Evolutionary conservation across 2,329 filamentous ascomycete genomes (phyloP), one percentile per base, ranked within the genome.

Genomic region (Dactylellina drechsleri): DNA sequence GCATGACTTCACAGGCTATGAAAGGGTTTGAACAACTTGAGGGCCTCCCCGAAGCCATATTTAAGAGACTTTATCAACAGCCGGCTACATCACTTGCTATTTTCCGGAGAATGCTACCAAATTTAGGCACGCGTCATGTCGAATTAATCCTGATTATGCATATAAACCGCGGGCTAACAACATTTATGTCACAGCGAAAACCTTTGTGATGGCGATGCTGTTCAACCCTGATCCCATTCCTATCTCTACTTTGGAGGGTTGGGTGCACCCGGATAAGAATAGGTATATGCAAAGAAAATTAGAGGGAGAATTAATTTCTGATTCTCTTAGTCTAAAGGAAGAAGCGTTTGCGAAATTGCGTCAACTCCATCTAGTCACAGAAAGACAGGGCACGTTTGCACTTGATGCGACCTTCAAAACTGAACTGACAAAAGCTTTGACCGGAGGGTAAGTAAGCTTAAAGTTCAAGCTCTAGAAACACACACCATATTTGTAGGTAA

Each of bases 31-130:
- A 97, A 81, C 98, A 97, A 83, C 90, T 98, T 81, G 93, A 98
- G 86, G 89, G 90, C 81, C 90, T 96, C 80, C 92, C 92, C 58
- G 92, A 93, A 77, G 92, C 91, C 49, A 96, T 92, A 41, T 97
- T 98, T 82, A 88, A 89, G 81, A 91, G 92, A 82, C 87, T 99
- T 53, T 99, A 99, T 85, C 91, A 93, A 84, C 93, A 97, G 85
- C 95, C 95, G 31, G 96, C 94, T 49, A 97, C 95, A 0, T 91
- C 93, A 43, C 89, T 99, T 78, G 95, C 95, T 78, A 93, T 99
- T 80, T 98, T 98, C 82, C 89, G 95, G 78, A 93, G 95, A 84
- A 97, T 99, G 93, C 87, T 99, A 71, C 92, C 95, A 70, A 91
- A 96, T 80, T 84, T 98, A 76, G 92, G 91, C 93, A 85, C 80